Conservation (phyloP, 2,329 filamentous ascomycete genomes). For the Pseudogymnoascus sp. region DNA sequence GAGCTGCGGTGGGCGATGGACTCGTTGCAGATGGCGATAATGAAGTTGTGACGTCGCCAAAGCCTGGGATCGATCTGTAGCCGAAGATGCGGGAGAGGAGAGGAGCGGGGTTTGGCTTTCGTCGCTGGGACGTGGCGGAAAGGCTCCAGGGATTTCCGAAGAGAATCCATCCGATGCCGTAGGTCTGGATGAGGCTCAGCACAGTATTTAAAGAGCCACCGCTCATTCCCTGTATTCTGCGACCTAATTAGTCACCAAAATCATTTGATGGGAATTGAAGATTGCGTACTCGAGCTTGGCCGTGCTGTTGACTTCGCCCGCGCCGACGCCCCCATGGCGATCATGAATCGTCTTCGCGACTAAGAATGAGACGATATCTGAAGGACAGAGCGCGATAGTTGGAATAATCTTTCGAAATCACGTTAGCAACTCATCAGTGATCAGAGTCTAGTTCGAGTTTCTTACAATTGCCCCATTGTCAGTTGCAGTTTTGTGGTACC, state of each 20-base stretch:
- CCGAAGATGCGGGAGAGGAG: neutral
- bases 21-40: constrained; percentile 10
- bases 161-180: constrained; percentile 7
- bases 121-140: neutral
- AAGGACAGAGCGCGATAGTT: constrained; percentile 9
- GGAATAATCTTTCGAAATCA: constrained; percentile 9
- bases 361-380: constrained; percentile 8
- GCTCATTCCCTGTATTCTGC: constrained; percentile 9
- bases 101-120: neutral
- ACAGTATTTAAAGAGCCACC: constrained; percentile 7
- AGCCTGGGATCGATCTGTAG: neutral
- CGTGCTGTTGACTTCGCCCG: constrained; percentile 10
- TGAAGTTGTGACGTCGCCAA: constrained; percentile 6
- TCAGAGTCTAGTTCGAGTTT: neutral
- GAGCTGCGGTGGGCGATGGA: constrained; percentile 10
- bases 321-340: neutral
- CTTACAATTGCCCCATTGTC: constrained; percentile 11
- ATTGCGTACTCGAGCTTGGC: constrained; percentile 10
- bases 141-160: constrained; percentile 4
- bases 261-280: neutral
- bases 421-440: neutral
- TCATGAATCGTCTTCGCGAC: constrained; percentile 4
- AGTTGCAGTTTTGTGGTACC: constrained; percentile 9
- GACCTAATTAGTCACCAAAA: neutral
- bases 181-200: constrained; percentile 7